Conservation (phyloP, 2,329 filamentous ascomycete genomes). For the Claviceps citrina region DNA sequence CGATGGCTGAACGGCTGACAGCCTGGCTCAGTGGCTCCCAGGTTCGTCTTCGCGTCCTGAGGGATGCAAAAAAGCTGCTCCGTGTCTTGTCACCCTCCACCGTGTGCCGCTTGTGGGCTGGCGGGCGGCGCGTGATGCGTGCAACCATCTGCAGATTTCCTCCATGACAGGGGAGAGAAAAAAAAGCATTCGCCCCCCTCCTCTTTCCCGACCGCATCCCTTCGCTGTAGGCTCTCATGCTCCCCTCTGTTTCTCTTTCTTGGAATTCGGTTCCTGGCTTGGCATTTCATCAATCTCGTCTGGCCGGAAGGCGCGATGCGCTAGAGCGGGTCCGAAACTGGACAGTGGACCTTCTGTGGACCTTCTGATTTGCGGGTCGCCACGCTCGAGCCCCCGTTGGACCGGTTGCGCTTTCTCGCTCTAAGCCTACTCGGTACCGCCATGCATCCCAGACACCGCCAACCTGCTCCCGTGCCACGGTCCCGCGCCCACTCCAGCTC, state of each 20-base stretch:
- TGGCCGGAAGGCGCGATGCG: slow-evolving; percentile 1
- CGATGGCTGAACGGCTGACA: no score
- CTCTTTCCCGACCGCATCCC: background rate
- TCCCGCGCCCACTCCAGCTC: slow-evolving; percentile 2
- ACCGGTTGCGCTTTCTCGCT: slow-evolving; percentile 16
- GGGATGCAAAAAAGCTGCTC: no score
- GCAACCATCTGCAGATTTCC: slow-evolving; percentile 3
- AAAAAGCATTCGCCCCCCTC: background rate
- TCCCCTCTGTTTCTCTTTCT: background rate
- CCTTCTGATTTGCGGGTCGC: slow-evolving; percentile 1
- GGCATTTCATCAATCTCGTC: background rate
- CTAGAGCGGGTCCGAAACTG: no score
- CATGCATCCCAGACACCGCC: slow-evolving; percentile 17
- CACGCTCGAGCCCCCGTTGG: slow-evolving; percentile 1
- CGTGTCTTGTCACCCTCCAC: slow-evolving; percentile 1
- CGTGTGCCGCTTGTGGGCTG: slow-evolving; percentile 5
- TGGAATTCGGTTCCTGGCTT: background rate
- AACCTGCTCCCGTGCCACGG: slow-evolving; percentile 9
- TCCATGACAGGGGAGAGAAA: background rate
- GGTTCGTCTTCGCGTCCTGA: no score
- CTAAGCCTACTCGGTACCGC: slow-evolving; percentile 21
- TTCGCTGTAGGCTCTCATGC: background rate
- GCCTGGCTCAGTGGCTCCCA: no score
- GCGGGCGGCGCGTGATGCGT: slow-evolving; percentile 6
- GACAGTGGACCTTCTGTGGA: no score